Evolutionary conservation across 257 asterid species (phyloP).

Genomic region (Penstemon newberryi): DNA sequence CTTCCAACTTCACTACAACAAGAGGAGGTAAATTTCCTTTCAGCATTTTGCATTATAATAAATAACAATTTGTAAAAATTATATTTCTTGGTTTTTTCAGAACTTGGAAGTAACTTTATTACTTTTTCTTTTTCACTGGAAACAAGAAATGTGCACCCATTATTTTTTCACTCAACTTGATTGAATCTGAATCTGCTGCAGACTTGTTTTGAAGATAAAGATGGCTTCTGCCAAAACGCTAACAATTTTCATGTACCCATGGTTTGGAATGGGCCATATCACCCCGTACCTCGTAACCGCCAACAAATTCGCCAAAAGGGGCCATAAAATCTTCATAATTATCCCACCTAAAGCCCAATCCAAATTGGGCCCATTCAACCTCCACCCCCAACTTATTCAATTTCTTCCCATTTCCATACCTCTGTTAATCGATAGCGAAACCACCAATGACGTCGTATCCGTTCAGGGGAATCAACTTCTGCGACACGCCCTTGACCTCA

Average conservation of each 20-base stretch:
- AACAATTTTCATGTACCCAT: constrained; percentile 52
- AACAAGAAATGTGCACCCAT: too few relatives aligned
- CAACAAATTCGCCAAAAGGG: constrained; percentile 51
- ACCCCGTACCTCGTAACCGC: constrained; percentile 44
- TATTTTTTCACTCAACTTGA: too few relatives aligned
- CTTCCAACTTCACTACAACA: too few relatives aligned
- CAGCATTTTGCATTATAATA: too few relatives aligned
- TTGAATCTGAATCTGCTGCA: too few relatives aligned
- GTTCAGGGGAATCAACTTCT: constrained; percentile 22
- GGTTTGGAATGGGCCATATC: constrained; percentile 64
- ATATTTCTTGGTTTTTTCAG: too few relatives aligned
- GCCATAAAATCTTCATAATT: constrained; percentile 44
- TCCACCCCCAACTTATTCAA: constrained; percentile 37
- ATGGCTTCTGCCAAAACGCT: neutral
- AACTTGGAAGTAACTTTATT: too few relatives aligned
- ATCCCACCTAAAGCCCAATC: constrained; percentile 33
- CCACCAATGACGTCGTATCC: constrained; percentile 46
- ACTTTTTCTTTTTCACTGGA: too few relatives aligned
- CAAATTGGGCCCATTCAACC: constrained; percentile 34
- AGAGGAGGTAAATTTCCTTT: too few relatives aligned
- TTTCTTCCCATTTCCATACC: constrained; percentile 50
- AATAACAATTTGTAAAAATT: too few relatives aligned
- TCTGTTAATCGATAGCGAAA: constrained; percentile 43
- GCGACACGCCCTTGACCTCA: constrained; percentile 49
- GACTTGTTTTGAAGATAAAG: too few relatives aligned